Conservation (phyloP, 805 yeast species). For the Yamadazyma sp. region DNA sequence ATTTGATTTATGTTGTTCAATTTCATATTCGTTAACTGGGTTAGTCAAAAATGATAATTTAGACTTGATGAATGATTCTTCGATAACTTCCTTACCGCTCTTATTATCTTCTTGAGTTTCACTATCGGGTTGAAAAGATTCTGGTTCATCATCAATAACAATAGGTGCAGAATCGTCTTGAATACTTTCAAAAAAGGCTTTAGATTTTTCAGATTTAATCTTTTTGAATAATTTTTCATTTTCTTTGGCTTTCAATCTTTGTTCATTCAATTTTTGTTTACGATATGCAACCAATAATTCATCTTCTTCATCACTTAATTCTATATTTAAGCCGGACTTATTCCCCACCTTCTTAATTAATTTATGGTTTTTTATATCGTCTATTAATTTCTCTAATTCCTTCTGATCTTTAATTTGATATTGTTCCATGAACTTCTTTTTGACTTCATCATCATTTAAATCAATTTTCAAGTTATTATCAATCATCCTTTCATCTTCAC, state of each 20-base stretch:
- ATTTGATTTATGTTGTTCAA: constrained; percentile 27
- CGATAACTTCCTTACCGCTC: constrained; percentile 35
- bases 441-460: constrained; percentile 55
- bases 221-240: constrained; percentile 42
- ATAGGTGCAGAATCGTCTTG: constrained; percentile 18
- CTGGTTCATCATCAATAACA: constrained; percentile 16
- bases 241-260: constrained; percentile 47
- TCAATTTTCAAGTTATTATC: constrained; percentile 64
- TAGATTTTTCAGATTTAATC: constrained; percentile 52
- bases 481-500: constrained; percentile 76
- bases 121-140: no score
- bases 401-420: constrained; percentile 60
- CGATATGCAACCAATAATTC: constrained; percentile 49
- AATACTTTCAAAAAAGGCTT: constrained; percentile 56
- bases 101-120: no score
- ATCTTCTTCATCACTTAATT: constrained; percentile 74
- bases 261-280: constrained; percentile 40
- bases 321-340: constrained; percentile 53
- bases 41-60: constrained; percentile 51
- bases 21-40: constrained; percentile 29
- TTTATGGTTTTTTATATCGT: constrained; percentile 71
- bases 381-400: constrained; percentile 62
- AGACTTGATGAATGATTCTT: constrained; percentile 54
- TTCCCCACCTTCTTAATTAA: constrained; percentile 50
- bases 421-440: constrained; percentile 56